Percentiles rank a stretch among this genome's conserved stretches.
These are phyloP conservation scores for Diplogelasinospora grovesii DNA, from an alignment of 495 filamentous ascomycete species.

Conservation along the genomic window DNA sequence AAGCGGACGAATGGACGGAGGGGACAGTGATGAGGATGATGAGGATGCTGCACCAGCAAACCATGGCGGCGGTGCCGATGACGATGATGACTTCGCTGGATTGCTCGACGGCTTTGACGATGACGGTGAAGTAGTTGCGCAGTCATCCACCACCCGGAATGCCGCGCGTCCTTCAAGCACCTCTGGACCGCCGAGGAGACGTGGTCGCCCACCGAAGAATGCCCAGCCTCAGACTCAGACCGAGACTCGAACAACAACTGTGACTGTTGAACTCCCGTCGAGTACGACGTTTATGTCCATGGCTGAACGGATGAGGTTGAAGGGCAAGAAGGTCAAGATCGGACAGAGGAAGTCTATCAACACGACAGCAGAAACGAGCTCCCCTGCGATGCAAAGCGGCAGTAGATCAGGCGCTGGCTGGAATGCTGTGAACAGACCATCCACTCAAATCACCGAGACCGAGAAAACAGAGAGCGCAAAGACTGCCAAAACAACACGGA, in stretches of 20 bases:
- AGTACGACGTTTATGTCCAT: slow-evolving; percentile 32
- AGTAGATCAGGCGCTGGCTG: no score
- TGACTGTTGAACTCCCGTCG: slow-evolving; percentile 6
- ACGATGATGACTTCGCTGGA: slow-evolving; percentile 13
- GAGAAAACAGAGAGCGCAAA: no score
- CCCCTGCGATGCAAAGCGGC: no score
- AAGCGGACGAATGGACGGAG: no score
- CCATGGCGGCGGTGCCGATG: background rate
- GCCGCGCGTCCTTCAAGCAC: background rate
- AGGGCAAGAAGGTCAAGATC: slow-evolving; percentile 41
- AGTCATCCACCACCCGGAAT: background rate
- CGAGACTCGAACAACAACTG: background rate
- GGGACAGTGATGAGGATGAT: background rate
- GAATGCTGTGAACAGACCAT: no score
- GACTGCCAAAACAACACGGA: no score
- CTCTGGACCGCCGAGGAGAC: slow-evolving; percentile 11
- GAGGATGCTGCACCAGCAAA: slow-evolving; percentile 2
- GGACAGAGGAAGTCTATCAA: slow-evolving; percentile 17
- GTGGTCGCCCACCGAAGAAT: slow-evolving; percentile 19
- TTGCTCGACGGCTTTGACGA: slow-evolving; percentile 24
- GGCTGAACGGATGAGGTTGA: slow-evolving; percentile 38
- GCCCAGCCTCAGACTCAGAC: slow-evolving; percentile 1
- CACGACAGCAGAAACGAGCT: no score
- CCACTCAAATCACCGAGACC: no score
- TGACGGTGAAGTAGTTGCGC: slow-evolving; percentile 18